phyloP scores from a whole-genome alignment of 2,329 filamentous ascomycete genomes.

The Hyphodiscus sp. region DNA sequence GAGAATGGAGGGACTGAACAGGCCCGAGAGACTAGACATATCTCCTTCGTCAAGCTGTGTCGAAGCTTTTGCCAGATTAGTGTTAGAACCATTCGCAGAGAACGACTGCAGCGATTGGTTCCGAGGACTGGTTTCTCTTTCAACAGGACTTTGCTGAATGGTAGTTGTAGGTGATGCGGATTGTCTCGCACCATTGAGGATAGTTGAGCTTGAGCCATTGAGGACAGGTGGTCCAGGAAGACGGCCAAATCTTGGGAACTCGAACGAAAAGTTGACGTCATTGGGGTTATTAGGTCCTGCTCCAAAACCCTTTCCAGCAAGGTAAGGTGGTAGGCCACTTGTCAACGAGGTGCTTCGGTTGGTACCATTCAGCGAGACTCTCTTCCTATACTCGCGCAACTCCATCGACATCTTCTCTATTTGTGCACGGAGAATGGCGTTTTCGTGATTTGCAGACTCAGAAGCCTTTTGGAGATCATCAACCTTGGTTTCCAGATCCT shows the following conservation, averaged over 20 bases:
- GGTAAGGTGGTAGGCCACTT: conserved; percentile 20
- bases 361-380: conserved; percentile 53
- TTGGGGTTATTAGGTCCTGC: conserved; percentile 52
- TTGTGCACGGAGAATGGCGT: conserved; percentile 74
- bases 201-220: conserved; percentile 7
- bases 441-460: conserved; percentile 77
- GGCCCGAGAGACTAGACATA: conserved; percentile 47
- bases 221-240: conserved; percentile 43
- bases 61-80: conserved; percentile 19
- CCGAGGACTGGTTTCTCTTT: conserved; percentile 22
- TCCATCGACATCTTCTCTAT: conserved; percentile 82
- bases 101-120: conserved; percentile 25
- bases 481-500: conserved; percentile 75
- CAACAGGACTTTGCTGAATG: conserved; percentile 19
- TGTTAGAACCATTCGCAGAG: conserved; percentile 32
- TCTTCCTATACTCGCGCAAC: conserved; percentile 84
- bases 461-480: conserved; percentile 76
- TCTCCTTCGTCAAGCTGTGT: conserved; percentile 29
- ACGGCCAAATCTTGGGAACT: conserved; percentile 89
- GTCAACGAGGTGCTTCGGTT: conserved; percentile 16
- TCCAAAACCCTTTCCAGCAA: conserved; percentile 39
- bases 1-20: conserved; percentile 53
- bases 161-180: conserved; percentile 18
- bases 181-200: conserved; percentile 14
- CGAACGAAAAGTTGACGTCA: conserved; percentile 85